Base-by-base conservation (phyloP, 805 yeast species). In the Wickerhamiella kurtzmanii region DNA sequence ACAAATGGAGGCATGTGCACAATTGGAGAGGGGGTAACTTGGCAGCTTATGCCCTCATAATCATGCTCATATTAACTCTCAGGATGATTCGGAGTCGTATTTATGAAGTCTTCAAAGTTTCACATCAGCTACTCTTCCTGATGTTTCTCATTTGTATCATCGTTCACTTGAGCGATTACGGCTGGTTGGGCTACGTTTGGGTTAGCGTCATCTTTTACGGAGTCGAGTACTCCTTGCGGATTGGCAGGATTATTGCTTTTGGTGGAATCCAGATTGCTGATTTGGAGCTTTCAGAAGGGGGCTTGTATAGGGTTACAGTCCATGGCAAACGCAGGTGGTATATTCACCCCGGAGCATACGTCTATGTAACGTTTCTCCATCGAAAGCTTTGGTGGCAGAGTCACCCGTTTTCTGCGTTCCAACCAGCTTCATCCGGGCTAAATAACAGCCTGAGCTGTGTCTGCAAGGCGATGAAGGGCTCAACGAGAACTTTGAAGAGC, bases 171-270 rank as follows among this genome's bases (percentile, higher is more conserved):
- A 65, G 72, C 20, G 73, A 75, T 18, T 75, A 78, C 74, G 76
- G 83, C 1, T 75, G 75, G 71, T 68, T 70, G 53, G 72, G 68
- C 45, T 76, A 73, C 67, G 54, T 75, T 8, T 76, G 73, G 48
- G 70, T 76, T 2, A 59, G 80, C 3, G 68, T 76, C 48, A 77
- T 74, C 0, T 65, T 85, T 16, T 86, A 94, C 88, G 70, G 67
- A 1, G 66, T 74, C 50, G 94, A 86, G 58, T 68, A 87, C 51
- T 45, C 76, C 0, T 55, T 73, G 15, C 71, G 95, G 52, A 46
- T 78, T 6, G 64, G 70, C 1, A 69, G 83, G 47, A 61, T 83
- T 2, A 50, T 72, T 13, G 57, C 65, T 28, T 79, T 80, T 51
- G 95, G 95, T 4, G 55, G 66, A 2, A 48, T 50, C 16, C 61